Base-by-base conservation (phyloP, 176 grass and related monocot genomes). In the Metroxylon sagu region DNA sequence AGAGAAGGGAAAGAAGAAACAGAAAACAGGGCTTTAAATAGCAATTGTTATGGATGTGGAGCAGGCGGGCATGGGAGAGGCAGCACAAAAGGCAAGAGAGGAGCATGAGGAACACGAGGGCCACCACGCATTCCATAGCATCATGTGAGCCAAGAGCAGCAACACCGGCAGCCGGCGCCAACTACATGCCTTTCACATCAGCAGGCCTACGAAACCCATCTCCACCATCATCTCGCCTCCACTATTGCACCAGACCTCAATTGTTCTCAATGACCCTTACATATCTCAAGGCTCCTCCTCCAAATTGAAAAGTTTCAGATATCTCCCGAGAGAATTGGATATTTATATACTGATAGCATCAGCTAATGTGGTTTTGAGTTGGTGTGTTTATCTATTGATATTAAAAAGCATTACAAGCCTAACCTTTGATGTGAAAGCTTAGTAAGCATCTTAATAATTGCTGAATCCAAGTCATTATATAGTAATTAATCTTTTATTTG, bases 221-320 rank as follows among this genome's bases (percentile, higher is more conserved):
- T 29, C 80, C 21, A 55, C 80, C 28, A 53, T 90, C 64, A 63
- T 80, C 30, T 25, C 84, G 21, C 70, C 74, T 23, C 77, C 80
- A 12, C 31, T 60, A 2, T 31, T 71, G 55, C 74, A 77, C 62
- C 82, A 76, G 70, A 71, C 79, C 28, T 73, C 73, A 1, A 57
- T 60, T 53, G 30, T 76, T 29, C 71, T 96, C 18, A 65, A 53
- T 53, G 74, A 90, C 43, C 48, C 61, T 16, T 85, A 82, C 25
- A 75, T 63, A 73, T 85, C 51, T 53, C 69, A 2, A 49, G 57
- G 25, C 50, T 71, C 6, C 56, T 98, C 39, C 81, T 88, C 15
- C 87, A 91, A 74, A 59, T 80, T 53, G 82, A 90, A 23, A 98
- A 98, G 57, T 85, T 85, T 68, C 75, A 77, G 87, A 87, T 39